These are phyloP conservation scores for Volutella citrinella DNA, from an alignment of 2,329 filamentous ascomycete genomes.

Conservation along the genomic window DNA sequence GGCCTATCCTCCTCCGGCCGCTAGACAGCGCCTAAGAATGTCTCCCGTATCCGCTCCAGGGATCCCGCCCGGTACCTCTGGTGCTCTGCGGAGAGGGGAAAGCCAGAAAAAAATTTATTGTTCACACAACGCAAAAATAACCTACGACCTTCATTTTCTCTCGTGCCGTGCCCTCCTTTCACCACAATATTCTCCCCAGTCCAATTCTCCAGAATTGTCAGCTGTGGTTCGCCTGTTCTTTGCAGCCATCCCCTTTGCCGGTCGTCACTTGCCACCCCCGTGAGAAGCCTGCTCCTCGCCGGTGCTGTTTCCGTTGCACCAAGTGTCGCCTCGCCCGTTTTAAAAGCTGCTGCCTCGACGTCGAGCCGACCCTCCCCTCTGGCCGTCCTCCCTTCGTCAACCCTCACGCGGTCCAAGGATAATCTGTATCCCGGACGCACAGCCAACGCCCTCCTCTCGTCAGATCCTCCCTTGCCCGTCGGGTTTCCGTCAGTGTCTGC, in stretches of 20 bases:
- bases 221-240: slow-evolving; percentile 18
- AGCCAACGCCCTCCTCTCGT: too few relatives aligned
- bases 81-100: slow-evolving; percentile 19
- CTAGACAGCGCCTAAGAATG: slow-evolving; percentile 16
- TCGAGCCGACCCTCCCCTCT: slow-evolving; percentile 12
- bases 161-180: slow-evolving; percentile 25
- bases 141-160: slow-evolving; percentile 29
- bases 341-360: slow-evolving; percentile 19
- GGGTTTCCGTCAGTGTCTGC: too few relatives aligned
- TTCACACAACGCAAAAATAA: slow-evolving; percentile 39
- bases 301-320: slow-evolving; percentile 12
- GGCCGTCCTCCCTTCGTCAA: slow-evolving; percentile 13
- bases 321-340: slow-evolving; percentile 11
- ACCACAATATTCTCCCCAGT: slow-evolving; percentile 24
- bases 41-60: slow-evolving; percentile 15
- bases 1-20: slow-evolving; percentile 12
- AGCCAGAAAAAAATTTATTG: slow-evolving; percentile 40
- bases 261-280: slow-evolving; percentile 16
- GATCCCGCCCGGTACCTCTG: slow-evolving; percentile 19
- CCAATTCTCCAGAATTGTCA: slow-evolving; percentile 29
- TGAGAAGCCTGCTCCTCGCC: slow-evolving; percentile 9
- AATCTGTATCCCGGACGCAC: too few relatives aligned
- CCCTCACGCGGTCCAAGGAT: slow-evolving; percentile 7
- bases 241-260: slow-evolving; percentile 11
- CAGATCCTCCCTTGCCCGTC: too few relatives aligned